Evolutionary conservation across 1,284 basidiomycete genomes (phyloP).

Genomic region (Cutaneotrichosporon sp.): DNA sequence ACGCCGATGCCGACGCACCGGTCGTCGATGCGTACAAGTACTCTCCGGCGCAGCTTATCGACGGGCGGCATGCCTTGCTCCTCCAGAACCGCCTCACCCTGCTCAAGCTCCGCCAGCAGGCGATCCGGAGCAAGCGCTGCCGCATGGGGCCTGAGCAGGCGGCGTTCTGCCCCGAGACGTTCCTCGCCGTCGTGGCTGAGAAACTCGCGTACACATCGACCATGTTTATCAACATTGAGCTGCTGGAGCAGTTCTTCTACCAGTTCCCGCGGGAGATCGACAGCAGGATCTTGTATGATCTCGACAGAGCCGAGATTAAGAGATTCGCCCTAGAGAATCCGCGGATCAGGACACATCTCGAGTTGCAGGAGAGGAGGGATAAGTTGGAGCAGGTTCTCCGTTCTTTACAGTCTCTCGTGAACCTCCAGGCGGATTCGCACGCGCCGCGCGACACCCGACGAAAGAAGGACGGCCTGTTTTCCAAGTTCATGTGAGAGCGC

Average conservation of each 20-base stretch:
- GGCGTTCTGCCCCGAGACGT: constrained; percentile 90
- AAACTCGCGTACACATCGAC: constrained; percentile 93
- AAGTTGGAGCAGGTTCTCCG: constrained; percentile 97
- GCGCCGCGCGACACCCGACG: constrained; percentile 51
- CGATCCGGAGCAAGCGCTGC: constrained; percentile 84
- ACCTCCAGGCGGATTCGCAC: constrained; percentile 65
- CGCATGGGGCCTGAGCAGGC: constrained; percentile 77
- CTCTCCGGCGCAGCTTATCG: constrained; percentile 80
- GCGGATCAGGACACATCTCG: constrained; percentile 74
- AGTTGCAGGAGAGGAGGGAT: constrained; percentile 93
- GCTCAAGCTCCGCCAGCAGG: constrained; percentile 74
- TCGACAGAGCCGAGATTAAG: constrained; percentile 78
- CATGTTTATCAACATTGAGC: constrained; percentile 98
- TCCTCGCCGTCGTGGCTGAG: constrained; percentile 93
- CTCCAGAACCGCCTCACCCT: constrained; percentile 75
- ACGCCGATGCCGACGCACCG: constrained; percentile 51
- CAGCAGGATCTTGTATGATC: constrained; percentile 83
- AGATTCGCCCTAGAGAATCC: constrained; percentile 92
- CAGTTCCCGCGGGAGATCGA: constrained; percentile 98
- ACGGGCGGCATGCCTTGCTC: constrained; percentile 86
- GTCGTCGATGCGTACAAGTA: constrained; percentile 72
- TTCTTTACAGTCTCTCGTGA: constrained; percentile 77
- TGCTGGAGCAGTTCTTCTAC: constrained; percentile 97
- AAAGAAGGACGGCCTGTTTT: constrained; percentile 41
- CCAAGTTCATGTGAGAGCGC: constrained; percentile 41